Evolutionary conservation across 2,329 filamentous ascomycete species (phyloP), one percentile per base, ranked within the genome.

Genomic region (Colletotrichum cordylinicola): DNA sequence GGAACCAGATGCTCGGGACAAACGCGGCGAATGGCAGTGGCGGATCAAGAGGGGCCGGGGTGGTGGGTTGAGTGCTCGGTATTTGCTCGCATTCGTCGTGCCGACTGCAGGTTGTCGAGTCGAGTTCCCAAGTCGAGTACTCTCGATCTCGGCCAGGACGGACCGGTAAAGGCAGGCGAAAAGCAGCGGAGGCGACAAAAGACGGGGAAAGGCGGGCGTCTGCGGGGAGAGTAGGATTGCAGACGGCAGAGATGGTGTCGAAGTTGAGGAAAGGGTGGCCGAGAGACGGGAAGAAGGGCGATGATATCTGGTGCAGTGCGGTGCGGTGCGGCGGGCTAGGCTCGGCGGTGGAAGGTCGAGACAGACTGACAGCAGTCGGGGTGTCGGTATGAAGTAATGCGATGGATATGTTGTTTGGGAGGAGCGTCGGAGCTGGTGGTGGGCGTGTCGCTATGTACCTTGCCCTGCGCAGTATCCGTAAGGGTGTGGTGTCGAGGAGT

Each of bases 1-100:
- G 29, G 58, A 68, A 74, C 74, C 74, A 76, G 43, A 69, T 74
- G 70, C n/a, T 73, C 65, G 74, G 74, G 74, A 74, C 74, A 55
- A 69, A 68, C 27, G 74, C 64, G 65, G 64, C 70, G 74, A 74
- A 69, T 76, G 64, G 21, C 35, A 73, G 58, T 52, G 48, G 48
- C 65, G 70, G 74, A 74, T 60, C 70, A 69, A 65, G 65, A 74
- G 43, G 39, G 52, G 70, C 70, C 74, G 56, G 74, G 74, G 64
- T 70, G 33, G 31, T 64, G 62, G 69, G 56, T 61, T 58, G 55
- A 66, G 64, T 60, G 33, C 27, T 76, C 70, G 70, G 74, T 73
- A 61, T 76, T 65, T 76, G 43, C 27, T 52, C 39, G 64, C 64
- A 52, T 66, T 52, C 43, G 43, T 52, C n/a, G 64, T 67, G 73